Conservation (phyloP, 441 rosid species). For the Biscutella laevigata region DNA sequence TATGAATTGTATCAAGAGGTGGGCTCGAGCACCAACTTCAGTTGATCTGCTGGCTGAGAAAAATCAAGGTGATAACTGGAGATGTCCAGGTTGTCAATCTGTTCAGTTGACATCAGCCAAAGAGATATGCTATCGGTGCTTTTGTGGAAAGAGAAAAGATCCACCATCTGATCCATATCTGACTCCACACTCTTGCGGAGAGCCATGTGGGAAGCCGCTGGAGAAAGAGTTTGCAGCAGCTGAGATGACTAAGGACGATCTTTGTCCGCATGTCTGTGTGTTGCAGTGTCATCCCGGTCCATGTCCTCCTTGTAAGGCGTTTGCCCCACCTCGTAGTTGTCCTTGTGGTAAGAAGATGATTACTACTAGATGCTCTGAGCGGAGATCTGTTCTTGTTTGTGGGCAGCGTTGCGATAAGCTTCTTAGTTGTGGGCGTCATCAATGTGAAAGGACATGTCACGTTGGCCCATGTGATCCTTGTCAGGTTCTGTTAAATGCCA, state of each 20-base stretch:
- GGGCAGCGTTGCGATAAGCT: constrained; percentile 75
- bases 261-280: constrained; percentile 89
- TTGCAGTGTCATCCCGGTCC: constrained; percentile 99
- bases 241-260: constrained; percentile 42
- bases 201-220: constrained; percentile 91
- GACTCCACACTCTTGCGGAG: constrained; percentile 99
- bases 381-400: constrained; percentile 64
- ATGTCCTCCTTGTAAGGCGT: constrained; percentile 96
- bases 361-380: constrained; percentile 87
- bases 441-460: constrained; percentile 63
- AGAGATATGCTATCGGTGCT: constrained; percentile 79
- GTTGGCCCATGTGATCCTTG: constrained; percentile 85
- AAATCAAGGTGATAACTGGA: constrained; percentile 89
- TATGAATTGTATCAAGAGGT: constrained; percentile 83
- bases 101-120: constrained; percentile 69
- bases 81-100: constrained; percentile 95
- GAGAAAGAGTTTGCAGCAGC: constrained; percentile 43
- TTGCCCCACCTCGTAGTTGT: constrained; percentile 78
- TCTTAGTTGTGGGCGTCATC: constrained; percentile 75
- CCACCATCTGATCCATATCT: constrained; percentile 90
- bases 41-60: constrained; percentile 68
- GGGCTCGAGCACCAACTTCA: constrained; percentile 96
- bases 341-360: constrained; percentile 86
- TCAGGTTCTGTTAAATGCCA: constrained; percentile 52
- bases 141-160: constrained; percentile 78